Evolutionary conservation across 2,329 filamentous ascomycete species (phyloP).

Genomic region (Arthrobotrys iridis): DNA sequence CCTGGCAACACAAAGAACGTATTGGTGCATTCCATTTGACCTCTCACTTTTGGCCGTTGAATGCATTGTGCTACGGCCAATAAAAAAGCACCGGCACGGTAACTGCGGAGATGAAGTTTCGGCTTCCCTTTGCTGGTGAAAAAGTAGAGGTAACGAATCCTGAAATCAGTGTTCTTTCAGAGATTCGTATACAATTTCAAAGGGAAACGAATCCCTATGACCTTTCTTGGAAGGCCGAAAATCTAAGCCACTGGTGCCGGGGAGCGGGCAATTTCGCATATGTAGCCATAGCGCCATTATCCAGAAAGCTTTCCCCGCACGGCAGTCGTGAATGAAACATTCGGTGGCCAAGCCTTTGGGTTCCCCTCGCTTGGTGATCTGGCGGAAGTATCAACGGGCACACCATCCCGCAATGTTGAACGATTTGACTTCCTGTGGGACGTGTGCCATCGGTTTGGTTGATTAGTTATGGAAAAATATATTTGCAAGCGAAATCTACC

Average conservation of each 20-base stretch:
- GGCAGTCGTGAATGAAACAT: conserved; percentile 33
- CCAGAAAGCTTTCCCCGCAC: conserved; percentile 22
- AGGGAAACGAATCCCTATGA: background rate
- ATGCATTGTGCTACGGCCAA: background rate
- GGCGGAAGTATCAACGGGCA: background rate
- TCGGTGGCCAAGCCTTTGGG: background rate
- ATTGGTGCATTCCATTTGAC: background rate
- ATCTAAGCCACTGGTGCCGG: background rate
- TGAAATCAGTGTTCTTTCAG: background rate
- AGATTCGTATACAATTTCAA: background rate
- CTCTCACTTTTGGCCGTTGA: background rate
- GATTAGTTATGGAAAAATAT: too few relatives aligned
- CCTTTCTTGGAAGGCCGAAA: background rate
- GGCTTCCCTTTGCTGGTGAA: background rate
- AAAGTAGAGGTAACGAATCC: background rate
- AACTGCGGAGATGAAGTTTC: background rate
- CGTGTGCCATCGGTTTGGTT: too few relatives aligned
- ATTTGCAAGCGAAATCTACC: too few relatives aligned
- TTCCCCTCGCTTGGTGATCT: conserved; percentile 14
- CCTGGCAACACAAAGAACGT: background rate
- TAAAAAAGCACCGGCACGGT: background rate
- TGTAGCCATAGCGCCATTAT: background rate
- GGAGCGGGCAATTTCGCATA: conserved; percentile 39
- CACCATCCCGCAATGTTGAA: background rate
- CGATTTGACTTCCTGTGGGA: too few relatives aligned